These are phyloP conservation scores for Botrytis paeoniae DNA, from an alignment of 2,329 filamentous ascomycete genomes.

Conservation along the genomic window DNA sequence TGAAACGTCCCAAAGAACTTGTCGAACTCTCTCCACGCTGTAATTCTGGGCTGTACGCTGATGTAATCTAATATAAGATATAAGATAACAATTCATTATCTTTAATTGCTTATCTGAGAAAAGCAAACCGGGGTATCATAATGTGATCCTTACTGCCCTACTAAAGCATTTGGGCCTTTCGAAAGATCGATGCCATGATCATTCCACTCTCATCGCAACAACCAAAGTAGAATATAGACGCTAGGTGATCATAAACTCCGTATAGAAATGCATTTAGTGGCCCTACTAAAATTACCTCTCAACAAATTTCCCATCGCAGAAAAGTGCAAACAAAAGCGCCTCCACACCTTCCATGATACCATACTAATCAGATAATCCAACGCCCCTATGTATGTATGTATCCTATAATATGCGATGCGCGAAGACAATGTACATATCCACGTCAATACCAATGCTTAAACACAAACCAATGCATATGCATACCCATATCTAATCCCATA, in stretches of 20 bases:
- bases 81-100: not conserved
- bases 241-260: not conserved
- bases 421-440: not conserved
- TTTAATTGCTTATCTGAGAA: not conserved
- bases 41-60: no score
- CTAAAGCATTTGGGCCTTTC: not conserved
- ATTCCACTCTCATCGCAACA: no score
- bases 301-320: not conserved
- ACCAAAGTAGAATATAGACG: not conserved
- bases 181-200: not conserved
- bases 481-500: not conserved
- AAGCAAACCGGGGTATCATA: not conserved
- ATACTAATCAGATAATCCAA: not conserved
- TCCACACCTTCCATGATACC: not conserved
- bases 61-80: not conserved
- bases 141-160: not conserved
- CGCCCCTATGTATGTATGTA: not conserved
- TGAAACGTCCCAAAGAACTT: no score
- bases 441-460: not conserved
- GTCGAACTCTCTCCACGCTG: not conserved
- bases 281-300: not conserved
- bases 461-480: not conserved
- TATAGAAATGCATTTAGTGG: not conserved
- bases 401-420: not conserved
- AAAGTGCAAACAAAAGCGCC: not conserved